phyloP scores from a whole-genome alignment of 2,329 filamentous ascomycete species.

The Neophaeococcomyces aloes region DNA sequence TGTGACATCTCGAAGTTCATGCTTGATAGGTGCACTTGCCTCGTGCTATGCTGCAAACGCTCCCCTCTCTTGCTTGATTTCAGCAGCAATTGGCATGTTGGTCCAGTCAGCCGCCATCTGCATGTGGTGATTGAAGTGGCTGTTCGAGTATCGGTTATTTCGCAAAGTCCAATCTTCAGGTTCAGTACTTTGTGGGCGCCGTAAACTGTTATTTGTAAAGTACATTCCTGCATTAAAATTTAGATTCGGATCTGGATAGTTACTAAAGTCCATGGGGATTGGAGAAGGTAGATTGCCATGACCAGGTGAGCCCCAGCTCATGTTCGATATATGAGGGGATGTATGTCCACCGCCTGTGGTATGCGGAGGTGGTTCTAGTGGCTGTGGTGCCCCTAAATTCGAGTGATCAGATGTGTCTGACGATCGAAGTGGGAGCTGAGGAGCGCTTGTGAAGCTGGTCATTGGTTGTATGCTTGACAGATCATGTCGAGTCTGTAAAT shows the following conservation, averaged over 20 bases:
- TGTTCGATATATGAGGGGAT: slow-evolving; percentile 72
- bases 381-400: slow-evolving; percentile 70
- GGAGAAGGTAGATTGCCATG: slow-evolving; percentile 64
- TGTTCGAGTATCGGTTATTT: slow-evolving; percentile 9
- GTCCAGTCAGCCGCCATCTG: slow-evolving; percentile 17
- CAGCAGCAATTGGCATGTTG: slow-evolving; percentile 15
- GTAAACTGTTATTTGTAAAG: slow-evolving; percentile 58
- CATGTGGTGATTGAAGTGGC: slow-evolving; percentile 14
- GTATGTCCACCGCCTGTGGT: slow-evolving; percentile 61
- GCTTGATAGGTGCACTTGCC: too few relatives aligned
- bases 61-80: slow-evolving; percentile 20
- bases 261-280: slow-evolving; percentile 62
- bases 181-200: slow-evolving; percentile 66
- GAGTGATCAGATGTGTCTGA: slow-evolving; percentile 75
- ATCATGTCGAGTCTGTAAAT: slow-evolving; percentile 53
- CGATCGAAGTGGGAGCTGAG: slow-evolving; percentile 41
- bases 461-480: slow-evolving; percentile 53
- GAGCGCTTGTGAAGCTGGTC: slow-evolving; percentile 41
- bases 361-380: slow-evolving; percentile 69
- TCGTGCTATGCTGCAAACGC: slow-evolving; percentile 14
- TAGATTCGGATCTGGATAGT: slow-evolving; percentile 66
- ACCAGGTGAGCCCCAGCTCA: slow-evolving; percentile 79
- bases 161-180: slow-evolving; percentile 42
- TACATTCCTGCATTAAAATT: slow-evolving; percentile 58
- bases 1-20: too few relatives aligned